These are phyloP conservation scores for Castanea sativa DNA, from an alignment of 306 rosid genomes.

Conservation along the genomic window DNA sequence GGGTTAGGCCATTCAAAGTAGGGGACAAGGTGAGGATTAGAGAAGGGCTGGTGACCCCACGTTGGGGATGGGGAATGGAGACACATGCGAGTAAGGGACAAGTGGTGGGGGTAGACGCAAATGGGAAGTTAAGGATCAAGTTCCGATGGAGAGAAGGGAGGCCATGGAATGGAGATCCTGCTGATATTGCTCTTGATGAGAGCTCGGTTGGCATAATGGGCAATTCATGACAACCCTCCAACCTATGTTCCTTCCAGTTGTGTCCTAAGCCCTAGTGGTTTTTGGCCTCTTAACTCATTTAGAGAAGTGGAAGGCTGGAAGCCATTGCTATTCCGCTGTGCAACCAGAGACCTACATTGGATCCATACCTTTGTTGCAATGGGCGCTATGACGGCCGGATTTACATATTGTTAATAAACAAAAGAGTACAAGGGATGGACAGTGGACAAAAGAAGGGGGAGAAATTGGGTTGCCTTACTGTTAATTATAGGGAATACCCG, in stretches of 20 bases:
- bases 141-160: conserved; percentile 98
- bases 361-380: conserved; percentile 11
- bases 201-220: conserved; percentile 24
- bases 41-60: conserved; percentile 81
- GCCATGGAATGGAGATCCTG: conserved; percentile 98
- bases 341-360: conserved; percentile 19
- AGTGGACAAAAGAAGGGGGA: conserved; percentile 22
- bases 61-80: conserved; percentile 99
- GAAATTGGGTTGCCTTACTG: conserved; percentile 27
- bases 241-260: conserved; percentile 31
- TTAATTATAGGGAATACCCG: conserved; percentile 33
- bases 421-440: conserved; percentile 30
- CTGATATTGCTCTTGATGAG: conserved; percentile 74
- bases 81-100: conserved; percentile 90
- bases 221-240: conserved; percentile 27
- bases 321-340: conserved; percentile 14
- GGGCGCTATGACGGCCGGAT: conserved; percentile 31
- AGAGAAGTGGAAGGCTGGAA: conserved; percentile 26
- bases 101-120: conserved; percentile 92
- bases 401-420: conserved; percentile 41
- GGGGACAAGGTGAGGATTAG: conserved; percentile 86
- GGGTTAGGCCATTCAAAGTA: conserved; percentile 61
- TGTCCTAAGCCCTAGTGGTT: conserved; percentile 31
- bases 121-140: conserved; percentile 85
- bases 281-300: conserved; percentile 28